Conservation (phyloP, 768 basidiomycete species). For the Amanita subjunquillea region DNA sequence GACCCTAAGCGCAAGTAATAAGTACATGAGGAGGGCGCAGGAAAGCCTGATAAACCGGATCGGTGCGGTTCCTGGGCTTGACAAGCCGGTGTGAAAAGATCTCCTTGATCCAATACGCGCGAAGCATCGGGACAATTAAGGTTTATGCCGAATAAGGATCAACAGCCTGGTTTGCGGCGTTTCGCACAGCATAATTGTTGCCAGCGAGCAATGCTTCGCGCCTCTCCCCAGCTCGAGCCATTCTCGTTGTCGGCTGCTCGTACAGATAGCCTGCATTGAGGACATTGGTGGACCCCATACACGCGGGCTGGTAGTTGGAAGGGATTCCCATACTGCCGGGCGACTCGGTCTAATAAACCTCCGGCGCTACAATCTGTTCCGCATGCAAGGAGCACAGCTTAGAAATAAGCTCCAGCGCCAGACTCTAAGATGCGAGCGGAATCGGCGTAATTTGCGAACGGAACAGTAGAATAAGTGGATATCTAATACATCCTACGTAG, state of each 20-base stretch:
- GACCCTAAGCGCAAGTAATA: neutral
- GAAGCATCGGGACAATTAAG: neutral
- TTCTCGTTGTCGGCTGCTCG: neutral
- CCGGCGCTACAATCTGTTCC: neutral
- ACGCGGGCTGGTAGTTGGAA: too few species aligned
- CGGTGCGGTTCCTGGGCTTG: neutral
- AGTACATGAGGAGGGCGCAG: neutral
- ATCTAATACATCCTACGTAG: neutral
- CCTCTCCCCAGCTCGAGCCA: neutral
- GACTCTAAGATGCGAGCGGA: neutral
- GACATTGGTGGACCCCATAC: too few species aligned
- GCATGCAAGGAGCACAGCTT: neutral
- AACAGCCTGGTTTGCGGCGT: neutral
- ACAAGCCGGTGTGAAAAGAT: conserved; percentile 3
- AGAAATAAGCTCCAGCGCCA: neutral
- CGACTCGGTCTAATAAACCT: too few species aligned
- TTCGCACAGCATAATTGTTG: neutral
- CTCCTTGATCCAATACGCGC: neutral
- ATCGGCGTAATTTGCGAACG: neutral
- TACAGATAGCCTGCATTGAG: neutral
- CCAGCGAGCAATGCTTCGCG: neutral
- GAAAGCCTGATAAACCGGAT: neutral
- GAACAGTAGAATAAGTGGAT: neutral
- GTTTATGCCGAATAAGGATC: neutral
- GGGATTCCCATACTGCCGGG: too few species aligned